Percentiles rank a stretch among this genome's conserved stretches.
phyloP scores from a whole-genome alignment of 345 rosid genomes.

The Populus pruinosa region DNA sequence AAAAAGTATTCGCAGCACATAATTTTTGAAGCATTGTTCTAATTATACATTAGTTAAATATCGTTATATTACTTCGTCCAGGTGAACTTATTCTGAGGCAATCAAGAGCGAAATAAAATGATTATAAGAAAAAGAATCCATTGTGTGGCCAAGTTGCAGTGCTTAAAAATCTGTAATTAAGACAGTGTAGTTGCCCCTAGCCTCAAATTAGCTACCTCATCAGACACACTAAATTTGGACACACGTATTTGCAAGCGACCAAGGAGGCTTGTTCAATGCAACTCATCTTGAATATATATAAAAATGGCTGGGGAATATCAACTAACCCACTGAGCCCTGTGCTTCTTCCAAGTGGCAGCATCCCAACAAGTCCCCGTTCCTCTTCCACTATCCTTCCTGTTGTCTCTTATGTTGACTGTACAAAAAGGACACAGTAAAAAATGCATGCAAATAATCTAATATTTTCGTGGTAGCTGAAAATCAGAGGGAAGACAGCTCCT shows the following conservation, averaged over 20 bases:
- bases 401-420: conserved; percentile 20
- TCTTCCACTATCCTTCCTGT: conserved; percentile 10
- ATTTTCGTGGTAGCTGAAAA: background rate
- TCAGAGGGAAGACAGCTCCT: background rate
- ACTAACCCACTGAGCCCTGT: conserved; percentile 29
- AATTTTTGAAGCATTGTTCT: too few species aligned
- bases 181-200: background rate
- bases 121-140: background rate
- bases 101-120: background rate
- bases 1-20: background rate
- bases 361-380: conserved; percentile 19
- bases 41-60: background rate
- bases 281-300: background rate
- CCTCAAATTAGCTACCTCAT: background rate
- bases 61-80: background rate
- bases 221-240: background rate
- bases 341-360: conserved; percentile 59
- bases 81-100: background rate
- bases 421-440: conserved; percentile 45
- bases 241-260: background rate
- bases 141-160: background rate
- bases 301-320: conserved; percentile 2
- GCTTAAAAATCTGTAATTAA: background rate
- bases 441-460: conserved; percentile 24
- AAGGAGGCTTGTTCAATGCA: background rate